Evolutionary conservation across 768 basidiomycete genomes (phyloP), one percentile per base, ranked within the genome.

Genomic region (Pleurotus cornucopiae): DNA sequence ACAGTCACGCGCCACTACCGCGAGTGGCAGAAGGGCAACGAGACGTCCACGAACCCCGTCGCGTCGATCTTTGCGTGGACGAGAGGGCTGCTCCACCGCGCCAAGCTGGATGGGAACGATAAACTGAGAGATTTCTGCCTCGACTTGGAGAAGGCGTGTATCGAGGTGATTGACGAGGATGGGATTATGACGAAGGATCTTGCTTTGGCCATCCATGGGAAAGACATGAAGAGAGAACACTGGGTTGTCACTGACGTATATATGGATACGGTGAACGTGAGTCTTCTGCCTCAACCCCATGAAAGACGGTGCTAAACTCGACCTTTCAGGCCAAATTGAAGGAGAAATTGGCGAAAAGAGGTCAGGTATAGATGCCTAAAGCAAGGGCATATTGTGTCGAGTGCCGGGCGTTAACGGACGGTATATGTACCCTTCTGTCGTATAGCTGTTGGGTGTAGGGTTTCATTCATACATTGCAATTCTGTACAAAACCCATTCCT

Each of bases 21-120:
- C 56, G 96, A 98, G 73, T 88, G 84, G 69, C 96, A 98, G 73
- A 96, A 98, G 78, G 96, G 96, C 49, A 86, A 88, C 57, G 97
- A 98, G 77, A 98, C 96, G 9, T 94, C 91, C 56, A 99, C 96
- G 46, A 99, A 99, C 82, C 95, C 96, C 40, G 94, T 98, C 62
- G 96, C 96, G 45, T 94, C 91, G 56, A 98, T 99, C 76, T 98
- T 95, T 65, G 96, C 96, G 6, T 99, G 96, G 96, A 98, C 96
- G 13, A 86, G 97, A 46, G 96, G 96, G 0, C 80, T 99, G 41
- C 74, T 92, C 54, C 93, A 94, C 74, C 88, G 94, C 62, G 95
- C 94, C 60, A 94, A 92, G 76, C 79, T 98, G 30, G 96, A 99
- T 67, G 76, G 75, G 40, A 98, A 96, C 68, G 83, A 82, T 18